Conservation (phyloP, 1,284 basidiomycete species). For the Austroboletus novae-zelandiae region DNA sequence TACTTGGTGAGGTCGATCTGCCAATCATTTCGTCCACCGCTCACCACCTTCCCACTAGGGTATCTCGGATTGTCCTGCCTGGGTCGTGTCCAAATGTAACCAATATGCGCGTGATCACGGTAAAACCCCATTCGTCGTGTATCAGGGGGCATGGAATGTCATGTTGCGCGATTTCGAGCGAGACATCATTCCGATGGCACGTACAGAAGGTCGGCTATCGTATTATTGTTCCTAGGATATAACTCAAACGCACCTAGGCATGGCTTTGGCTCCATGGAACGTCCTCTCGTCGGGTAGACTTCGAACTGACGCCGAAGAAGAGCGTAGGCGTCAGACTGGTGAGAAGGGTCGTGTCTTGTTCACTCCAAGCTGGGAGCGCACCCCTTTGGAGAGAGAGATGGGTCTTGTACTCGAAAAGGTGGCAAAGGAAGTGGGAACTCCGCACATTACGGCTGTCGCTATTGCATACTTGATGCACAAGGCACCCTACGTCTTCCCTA, state of each 20-base stretch:
- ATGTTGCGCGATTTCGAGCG: constrained; percentile 45
- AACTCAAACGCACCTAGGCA: constrained; percentile 9
- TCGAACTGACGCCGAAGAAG: constrained; percentile 28
- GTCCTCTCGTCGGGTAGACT: constrained; percentile 34
- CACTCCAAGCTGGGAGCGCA: constrained; percentile 19
- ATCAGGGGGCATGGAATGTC: constrained; percentile 52
- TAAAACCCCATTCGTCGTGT: constrained; percentile 49
- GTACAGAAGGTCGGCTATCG: not conserved
- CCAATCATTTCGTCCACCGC: not conserved
- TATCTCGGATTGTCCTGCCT: constrained; percentile 41
- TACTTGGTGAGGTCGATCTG: constrained; percentile 32
- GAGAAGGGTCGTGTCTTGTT: constrained; percentile 19
- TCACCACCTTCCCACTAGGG: constrained; percentile 11
- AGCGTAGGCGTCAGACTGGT: constrained; percentile 14
- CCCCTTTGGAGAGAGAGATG: constrained; percentile 4
- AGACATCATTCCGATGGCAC: constrained; percentile 48
- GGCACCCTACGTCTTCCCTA: constrained; percentile 41
- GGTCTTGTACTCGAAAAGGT: constrained; percentile 10
- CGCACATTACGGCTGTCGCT: constrained; percentile 25
- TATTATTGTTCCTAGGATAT: not conserved
- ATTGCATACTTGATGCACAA: constrained; percentile 49
- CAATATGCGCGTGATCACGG: constrained; percentile 39
- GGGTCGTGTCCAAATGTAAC: constrained; percentile 36
- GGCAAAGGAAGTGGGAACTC: constrained; percentile 15
- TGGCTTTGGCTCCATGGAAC: constrained; percentile 39